These are phyloP conservation scores for Geotrichum carabidarum DNA, from an alignment of 1,139 yeast genomes.

Conservation along the genomic window DNA sequence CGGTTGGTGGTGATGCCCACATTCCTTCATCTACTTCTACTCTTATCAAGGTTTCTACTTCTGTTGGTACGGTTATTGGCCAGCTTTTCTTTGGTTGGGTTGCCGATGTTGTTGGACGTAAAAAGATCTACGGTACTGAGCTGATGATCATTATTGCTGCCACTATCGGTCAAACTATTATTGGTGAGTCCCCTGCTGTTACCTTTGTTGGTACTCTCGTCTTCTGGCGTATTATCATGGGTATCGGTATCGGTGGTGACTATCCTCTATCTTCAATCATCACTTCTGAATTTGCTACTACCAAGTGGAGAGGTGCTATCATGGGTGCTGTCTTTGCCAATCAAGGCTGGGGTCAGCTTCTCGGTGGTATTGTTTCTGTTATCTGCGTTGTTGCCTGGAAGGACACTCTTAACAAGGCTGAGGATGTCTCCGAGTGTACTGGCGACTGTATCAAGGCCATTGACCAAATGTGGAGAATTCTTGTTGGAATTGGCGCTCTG, in stretches of 20 bases:
- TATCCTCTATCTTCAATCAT: slow-evolving; percentile 83
- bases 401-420: slow-evolving; percentile 56
- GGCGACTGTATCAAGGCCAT: slow-evolving; percentile 64
- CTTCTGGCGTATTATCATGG: slow-evolving; percentile 38
- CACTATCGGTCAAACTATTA: slow-evolving; percentile 65
- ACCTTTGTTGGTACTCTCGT: slow-evolving; percentile 51
- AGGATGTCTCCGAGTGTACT: slow-evolving; percentile 58
- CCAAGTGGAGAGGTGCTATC: slow-evolving; percentile 41
- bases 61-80: slow-evolving; percentile 55
- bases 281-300: slow-evolving; percentile 39
- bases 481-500: slow-evolving; percentile 82
- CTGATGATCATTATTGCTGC: slow-evolving; percentile 76
- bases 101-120: slow-evolving; percentile 79
- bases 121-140: slow-evolving; percentile 79
- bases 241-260: slow-evolving; percentile 97
- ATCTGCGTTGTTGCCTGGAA: slow-evolving; percentile 39
- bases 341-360: slow-evolving; percentile 45
- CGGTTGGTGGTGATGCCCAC: slow-evolving; percentile 37
- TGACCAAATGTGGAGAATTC: slow-evolving; percentile 92
- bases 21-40: slow-evolving; percentile 66
- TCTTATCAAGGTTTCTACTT: slow-evolving; percentile 77
- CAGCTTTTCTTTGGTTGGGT: slow-evolving; percentile 75
- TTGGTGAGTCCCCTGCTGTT: slow-evolving; percentile 53
- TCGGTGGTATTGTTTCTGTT: slow-evolving; percentile 40
- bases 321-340: slow-evolving; percentile 40